Base-by-base conservation (phyloP, 164 flowering plant species). In the Buxus sempervirens region DNA sequence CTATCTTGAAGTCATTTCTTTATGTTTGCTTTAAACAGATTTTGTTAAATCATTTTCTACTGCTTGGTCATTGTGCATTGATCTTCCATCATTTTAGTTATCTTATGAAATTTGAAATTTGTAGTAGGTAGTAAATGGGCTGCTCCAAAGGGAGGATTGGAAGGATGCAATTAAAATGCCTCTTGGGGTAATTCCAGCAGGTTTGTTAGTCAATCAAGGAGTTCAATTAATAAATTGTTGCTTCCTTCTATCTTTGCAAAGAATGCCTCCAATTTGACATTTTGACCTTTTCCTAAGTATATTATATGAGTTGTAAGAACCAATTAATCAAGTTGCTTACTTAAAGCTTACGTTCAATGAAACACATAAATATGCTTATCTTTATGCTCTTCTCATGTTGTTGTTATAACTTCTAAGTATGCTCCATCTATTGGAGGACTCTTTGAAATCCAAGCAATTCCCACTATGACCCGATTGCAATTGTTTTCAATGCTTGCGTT, bases 121-220 rank as follows among this genome's bases (percentile, higher is more conserved):
- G 78, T 90, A 83, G 91, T 90, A 95, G 99, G 99, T 92, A 58
- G 82, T 96, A 62, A 96, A 93, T 88, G 99, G 99, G 75, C 65
- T 93, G 71, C 96, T 96, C 60, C 80, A 82, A 66, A 82, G 98
- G 76, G 86, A 82, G 32, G 99, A 96, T 69, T 93, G 99, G 99
- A 80, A 73, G n/a, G 62, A 80, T 73, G 99, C 98, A 69, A 89
- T 93, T 64, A 87, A 82, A 79, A 87, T 81, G 73, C 99, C 99
- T 70, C 70, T 96, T 73, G 99, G 98, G 56, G 65, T 90, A 64
- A 75, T 95, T 72, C 96, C 96, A 70, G 99, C 90, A 79, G 99
- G 99, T 90, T 67, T 63, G 71, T 67, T 60, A 4, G 51, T 45
- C 9, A 22, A 53, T n/a, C 28, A 20, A 15, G 0, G 16, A 28